These are phyloP conservation scores for Pseudozyma hubeiensis DNA, from an alignment of 1,284 basidiomycete genomes.

Conservation along the genomic window DNA sequence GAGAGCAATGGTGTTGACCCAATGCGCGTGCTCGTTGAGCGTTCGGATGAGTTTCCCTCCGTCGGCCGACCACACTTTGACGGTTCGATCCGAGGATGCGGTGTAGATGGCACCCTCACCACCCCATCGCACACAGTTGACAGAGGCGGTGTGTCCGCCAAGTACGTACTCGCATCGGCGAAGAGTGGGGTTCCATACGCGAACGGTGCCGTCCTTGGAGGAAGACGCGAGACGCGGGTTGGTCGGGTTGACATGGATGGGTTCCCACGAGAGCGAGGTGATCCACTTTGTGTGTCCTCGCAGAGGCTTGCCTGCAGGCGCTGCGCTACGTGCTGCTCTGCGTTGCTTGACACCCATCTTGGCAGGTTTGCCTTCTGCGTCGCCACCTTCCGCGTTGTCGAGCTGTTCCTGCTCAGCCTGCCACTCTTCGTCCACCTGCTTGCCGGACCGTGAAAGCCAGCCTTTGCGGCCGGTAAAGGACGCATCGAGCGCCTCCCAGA, in stretches of 20 bases:
- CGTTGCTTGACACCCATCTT: slow-evolving; percentile 60
- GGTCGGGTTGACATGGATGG: slow-evolving; percentile 75
- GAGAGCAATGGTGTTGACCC: slow-evolving; percentile 95
- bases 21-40: slow-evolving; percentile 94
- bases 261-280: slow-evolving; percentile 95
- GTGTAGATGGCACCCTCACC: slow-evolving; percentile 77
- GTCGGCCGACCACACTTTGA: slow-evolving; percentile 91
- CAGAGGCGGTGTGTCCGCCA: slow-evolving; percentile 91
- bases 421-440: slow-evolving; percentile 59
- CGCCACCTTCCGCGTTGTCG: slow-evolving; percentile 1
- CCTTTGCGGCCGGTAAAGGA: slow-evolving; percentile 51
- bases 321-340: slow-evolving; percentile 59
- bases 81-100: slow-evolving; percentile 90
- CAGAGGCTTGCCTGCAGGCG: slow-evolving; percentile 57
- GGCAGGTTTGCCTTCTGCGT: slow-evolving; percentile 15
- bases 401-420: slow-evolving; percentile 28
- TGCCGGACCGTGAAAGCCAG: slow-evolving; percentile 54
- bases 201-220: slow-evolving; percentile 94
- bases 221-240: slow-evolving; percentile 84
- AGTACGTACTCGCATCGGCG: slow-evolving; percentile 84
- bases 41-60: slow-evolving; percentile 76
- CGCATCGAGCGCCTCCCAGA: slow-evolving; percentile 64
- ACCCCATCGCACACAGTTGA: slow-evolving; percentile 96
- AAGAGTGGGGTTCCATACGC: slow-evolving; percentile 86
- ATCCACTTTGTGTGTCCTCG: slow-evolving; percentile 97